Evolutionary conservation across 345 rosid genomes (phyloP).

Genomic region (Corchorus olitorius): DNA sequence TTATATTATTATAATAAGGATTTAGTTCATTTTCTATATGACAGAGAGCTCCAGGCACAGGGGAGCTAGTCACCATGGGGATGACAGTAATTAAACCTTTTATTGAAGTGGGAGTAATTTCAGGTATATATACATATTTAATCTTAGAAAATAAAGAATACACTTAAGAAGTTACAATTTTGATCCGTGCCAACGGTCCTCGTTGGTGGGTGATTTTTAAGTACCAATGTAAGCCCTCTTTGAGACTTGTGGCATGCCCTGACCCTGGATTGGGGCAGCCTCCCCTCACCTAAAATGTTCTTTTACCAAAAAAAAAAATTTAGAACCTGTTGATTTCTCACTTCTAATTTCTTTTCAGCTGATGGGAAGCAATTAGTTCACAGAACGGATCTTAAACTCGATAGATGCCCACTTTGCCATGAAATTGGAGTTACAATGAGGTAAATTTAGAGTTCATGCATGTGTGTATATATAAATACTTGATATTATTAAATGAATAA

Average conservation of each 20-base stretch:
- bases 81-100: constrained; percentile 35
- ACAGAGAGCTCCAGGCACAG: constrained; percentile 42
- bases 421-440: constrained; percentile 40
- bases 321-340: background rate
- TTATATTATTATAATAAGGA: background rate
- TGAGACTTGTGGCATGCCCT: no score
- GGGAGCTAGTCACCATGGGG: constrained; percentile 46
- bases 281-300: no score
- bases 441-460: constrained; percentile 16
- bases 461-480: background rate
- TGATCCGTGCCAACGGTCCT: no score
- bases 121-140: constrained; percentile 26
- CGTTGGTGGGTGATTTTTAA: no score
- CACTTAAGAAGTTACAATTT: background rate
- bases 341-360: constrained; percentile 19
- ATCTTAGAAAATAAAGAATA: background rate
- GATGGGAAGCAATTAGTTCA: constrained; percentile 42
- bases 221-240: no score
- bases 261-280: no score
- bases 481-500: background rate
- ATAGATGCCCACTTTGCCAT: constrained; percentile 37
- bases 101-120: constrained; percentile 40
- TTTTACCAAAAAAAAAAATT: no score
- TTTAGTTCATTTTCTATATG: background rate
- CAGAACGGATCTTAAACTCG: constrained; percentile 39